These are phyloP conservation scores for Sicyos baderoa DNA, from an alignment of 306 rosid genomes.

Conservation along the genomic window DNA sequence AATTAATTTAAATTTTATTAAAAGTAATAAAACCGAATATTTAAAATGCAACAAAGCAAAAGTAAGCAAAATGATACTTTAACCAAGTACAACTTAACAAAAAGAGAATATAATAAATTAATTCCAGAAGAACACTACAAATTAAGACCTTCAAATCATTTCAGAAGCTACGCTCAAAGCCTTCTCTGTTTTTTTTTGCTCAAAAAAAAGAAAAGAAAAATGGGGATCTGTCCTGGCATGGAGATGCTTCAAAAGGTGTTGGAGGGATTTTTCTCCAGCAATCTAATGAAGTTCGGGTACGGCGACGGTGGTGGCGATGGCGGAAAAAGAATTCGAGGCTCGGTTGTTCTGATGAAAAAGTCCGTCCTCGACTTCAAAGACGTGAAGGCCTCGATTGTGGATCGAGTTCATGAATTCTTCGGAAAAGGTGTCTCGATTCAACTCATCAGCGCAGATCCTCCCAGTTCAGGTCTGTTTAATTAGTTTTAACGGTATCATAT, in stretches of 20 bases:
- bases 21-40: too few species aligned
- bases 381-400: slow-evolving; percentile 53
- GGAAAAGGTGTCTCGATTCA: slow-evolving; percentile 82
- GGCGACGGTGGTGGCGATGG: slow-evolving; percentile 1
- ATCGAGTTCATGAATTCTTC: slow-evolving; percentile 62
- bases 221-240: slow-evolving; percentile 20
- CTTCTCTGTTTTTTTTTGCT: too few species aligned
- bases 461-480: slow-evolving; percentile 42
- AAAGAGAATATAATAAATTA: too few species aligned
- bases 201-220: neutral
- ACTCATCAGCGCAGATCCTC: slow-evolving; percentile 40
- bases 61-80: too few species aligned
- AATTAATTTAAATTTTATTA: too few species aligned
- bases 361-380: slow-evolving; percentile 57
- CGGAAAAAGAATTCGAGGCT: slow-evolving; percentile 42
- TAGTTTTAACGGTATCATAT: too few species aligned
- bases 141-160: too few species aligned
- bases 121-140: too few species aligned
- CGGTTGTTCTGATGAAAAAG: slow-evolving; percentile 67
- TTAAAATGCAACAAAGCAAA: too few species aligned
- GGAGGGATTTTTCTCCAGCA: slow-evolving; percentile 28
- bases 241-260: slow-evolving; percentile 16
- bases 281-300: neutral
- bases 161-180: too few species aligned
- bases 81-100: too few species aligned